Conservation (phyloP, 1,284 basidiomycete genomes). For the Thelephora terrestris region DNA sequence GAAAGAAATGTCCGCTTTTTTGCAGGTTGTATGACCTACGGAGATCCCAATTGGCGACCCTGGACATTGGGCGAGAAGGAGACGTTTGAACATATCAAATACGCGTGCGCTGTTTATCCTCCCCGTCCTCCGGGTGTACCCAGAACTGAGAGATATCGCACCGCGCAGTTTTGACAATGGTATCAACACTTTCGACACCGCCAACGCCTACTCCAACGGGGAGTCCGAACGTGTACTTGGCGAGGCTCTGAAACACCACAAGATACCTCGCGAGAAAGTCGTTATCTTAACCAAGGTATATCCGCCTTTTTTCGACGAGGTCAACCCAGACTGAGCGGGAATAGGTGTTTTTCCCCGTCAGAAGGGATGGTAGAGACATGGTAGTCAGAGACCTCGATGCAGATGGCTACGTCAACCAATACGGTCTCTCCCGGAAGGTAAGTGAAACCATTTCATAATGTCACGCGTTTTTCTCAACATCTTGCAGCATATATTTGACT, state of each 20-base stretch:
- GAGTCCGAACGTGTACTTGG: constrained; percentile 46
- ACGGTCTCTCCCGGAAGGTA: constrained; percentile 25
- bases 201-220: constrained; percentile 33
- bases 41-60: constrained; percentile 19
- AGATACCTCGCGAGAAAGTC: constrained; percentile 44
- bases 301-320: not conserved
- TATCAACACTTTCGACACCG: not conserved
- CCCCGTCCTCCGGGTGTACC: not conserved
- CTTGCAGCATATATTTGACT: constrained; percentile 27
- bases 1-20: too few species aligned
- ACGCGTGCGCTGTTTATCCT: not conserved
- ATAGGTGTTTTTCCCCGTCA: constrained; percentile 7
- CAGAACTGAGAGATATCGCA: not conserved
- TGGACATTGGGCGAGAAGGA: constrained; percentile 31
- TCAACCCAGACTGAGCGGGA: too few species aligned
- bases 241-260: constrained; percentile 44
- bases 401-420: constrained; percentile 28
- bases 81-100: constrained; percentile 21
- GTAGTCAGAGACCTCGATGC: constrained; percentile 8
- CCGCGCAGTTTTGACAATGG: not conserved
- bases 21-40: constrained; percentile 17
- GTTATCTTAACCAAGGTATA: constrained; percentile 47
- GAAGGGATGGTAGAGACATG: not conserved
- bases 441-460: not conserved
- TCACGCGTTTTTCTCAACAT: not conserved